These are phyloP conservation scores for Peronospora tabacina DNA, from an alignment of 352 stramenopile genomes.

Conservation along the genomic window DNA sequence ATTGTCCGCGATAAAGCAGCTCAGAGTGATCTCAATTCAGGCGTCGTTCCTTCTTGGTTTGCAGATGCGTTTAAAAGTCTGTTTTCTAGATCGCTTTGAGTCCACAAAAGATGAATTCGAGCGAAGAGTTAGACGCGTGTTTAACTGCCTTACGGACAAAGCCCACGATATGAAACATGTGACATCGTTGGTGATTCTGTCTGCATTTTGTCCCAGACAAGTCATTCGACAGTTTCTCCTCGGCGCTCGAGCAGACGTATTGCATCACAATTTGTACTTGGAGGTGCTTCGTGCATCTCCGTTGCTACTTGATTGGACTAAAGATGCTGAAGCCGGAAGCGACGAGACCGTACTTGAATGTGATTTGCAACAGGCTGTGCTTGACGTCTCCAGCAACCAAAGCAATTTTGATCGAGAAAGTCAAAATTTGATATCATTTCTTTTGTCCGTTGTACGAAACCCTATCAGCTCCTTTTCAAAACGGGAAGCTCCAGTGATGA, in stretches of 20 bases:
- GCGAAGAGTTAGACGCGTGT: slow-evolving; percentile 17
- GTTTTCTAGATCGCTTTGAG: slow-evolving; percentile 10
- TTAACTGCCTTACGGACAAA: slow-evolving; percentile 35
- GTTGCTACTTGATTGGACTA: slow-evolving; percentile 29
- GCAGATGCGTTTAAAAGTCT: slow-evolving; percentile 17
- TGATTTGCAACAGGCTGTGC: slow-evolving; percentile 23
- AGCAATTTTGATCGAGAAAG: slow-evolving; percentile 24
- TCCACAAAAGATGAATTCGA: slow-evolving; percentile 8
- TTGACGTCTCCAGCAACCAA: slow-evolving; percentile 16
- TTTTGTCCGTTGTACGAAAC: slow-evolving; percentile 19
- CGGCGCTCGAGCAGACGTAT: slow-evolving; percentile 9
- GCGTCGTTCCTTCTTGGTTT: slow-evolving; percentile 27
- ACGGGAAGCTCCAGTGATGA: slow-evolving; percentile 3
- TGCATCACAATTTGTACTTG: slow-evolving; percentile 25
- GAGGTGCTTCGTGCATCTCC: slow-evolving; percentile 21
- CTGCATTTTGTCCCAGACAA: slow-evolving; percentile 27
- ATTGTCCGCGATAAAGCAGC: slow-evolving; percentile 11
- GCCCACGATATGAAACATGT: slow-evolving; percentile 6
- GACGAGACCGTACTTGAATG: slow-evolving; percentile 7
- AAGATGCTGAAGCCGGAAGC: not conserved
- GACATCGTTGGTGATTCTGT: slow-evolving; percentile 15
- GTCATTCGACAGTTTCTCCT: slow-evolving; percentile 25
- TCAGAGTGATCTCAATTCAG: slow-evolving; percentile 21
- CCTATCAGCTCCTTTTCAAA: not conserved
- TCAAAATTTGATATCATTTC: slow-evolving; percentile 22